A percentile compares a stretch with the other conserved stretches of the same genome.
These are phyloP conservation scores for Globisporangium viniferum DNA, from an alignment of 352 stramenopile genomes.

Conservation along the genomic window DNA sequence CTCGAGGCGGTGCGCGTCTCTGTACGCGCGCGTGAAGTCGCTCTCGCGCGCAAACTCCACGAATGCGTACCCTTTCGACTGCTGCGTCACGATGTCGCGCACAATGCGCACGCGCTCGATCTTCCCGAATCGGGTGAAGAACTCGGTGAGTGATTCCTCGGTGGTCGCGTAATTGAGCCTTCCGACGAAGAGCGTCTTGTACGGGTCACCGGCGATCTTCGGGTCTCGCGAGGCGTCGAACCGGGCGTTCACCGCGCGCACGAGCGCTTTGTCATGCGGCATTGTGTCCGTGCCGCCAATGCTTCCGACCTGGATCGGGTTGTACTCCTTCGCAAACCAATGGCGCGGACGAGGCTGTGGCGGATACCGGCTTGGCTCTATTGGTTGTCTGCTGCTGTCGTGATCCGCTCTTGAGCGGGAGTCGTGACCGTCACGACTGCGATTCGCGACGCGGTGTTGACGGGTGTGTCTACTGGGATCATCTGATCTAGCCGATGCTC, in stretches of 20 bases:
- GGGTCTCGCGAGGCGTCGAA: slow-evolving; percentile 60
- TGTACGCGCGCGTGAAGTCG: slow-evolving; percentile 59
- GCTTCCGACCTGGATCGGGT: slow-evolving; percentile 59
- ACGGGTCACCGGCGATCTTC: slow-evolving; percentile 61
- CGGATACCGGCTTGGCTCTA: not conserved
- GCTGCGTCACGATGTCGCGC: slow-evolving; percentile 53
- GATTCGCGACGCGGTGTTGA: not conserved
- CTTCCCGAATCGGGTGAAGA: slow-evolving; percentile 49
- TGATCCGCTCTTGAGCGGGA: not conserved
- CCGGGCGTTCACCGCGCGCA: slow-evolving; percentile 35
- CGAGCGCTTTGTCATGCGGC: slow-evolving; percentile 64
- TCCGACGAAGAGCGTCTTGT: slow-evolving; percentile 69
- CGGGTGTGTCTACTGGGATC: not conserved
- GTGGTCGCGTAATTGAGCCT: slow-evolving; percentile 56
- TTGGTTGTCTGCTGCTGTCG: not conserved
- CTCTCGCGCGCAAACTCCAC: slow-evolving; percentile 60
- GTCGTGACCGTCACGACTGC: slow-evolving; percentile 1
- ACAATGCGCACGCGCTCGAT: slow-evolving; percentile 61
- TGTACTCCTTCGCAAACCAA: slow-evolving; percentile 74
- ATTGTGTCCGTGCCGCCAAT: slow-evolving; percentile 65
- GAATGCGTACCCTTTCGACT: slow-evolving; percentile 79
- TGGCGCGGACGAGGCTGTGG: not conserved
- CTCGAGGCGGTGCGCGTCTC: slow-evolving; percentile 40
- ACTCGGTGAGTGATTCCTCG: slow-evolving; percentile 36
- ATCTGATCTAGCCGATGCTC: not conserved